Base-by-base conservation (phyloP, 352 stramenopile genomes). In the Pythium rishiriense region DNA sequence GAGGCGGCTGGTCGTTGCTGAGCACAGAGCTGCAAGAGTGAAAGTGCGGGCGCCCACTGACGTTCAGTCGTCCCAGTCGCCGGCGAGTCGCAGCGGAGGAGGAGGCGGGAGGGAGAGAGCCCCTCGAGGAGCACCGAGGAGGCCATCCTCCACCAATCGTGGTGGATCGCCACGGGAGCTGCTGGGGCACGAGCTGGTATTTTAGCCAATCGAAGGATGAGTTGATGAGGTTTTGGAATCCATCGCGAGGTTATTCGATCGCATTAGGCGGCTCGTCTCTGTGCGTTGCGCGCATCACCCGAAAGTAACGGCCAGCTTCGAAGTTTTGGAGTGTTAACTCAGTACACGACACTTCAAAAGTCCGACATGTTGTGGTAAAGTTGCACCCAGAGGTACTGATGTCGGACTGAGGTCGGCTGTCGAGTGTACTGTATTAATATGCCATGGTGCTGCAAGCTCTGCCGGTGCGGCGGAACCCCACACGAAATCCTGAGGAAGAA, bases 101-200 rank as follows among this genome's bases (percentile, higher is more conserved):
- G 31, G 31, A 35, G 31, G 31, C 5, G 10, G 10, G 31, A 35
- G 31, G 31, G 31, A 35, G 31, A 35, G n/a, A n/a, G n/a, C n/a
- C n/a, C 31, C 31, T 11, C 31, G 10, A 5, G 35, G 46, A 33
- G 19, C 46, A 24, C 9, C 46, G 22, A 26, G n/a, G 46, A 41
- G 35, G 57, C 57, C 21, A 46, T 51, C 47, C 57, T 56, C 57
- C 57, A 57, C 57, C 57, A 64, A 64, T 64, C 57, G 57, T 47
- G 57, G 46, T 21, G 39, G 35, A 22, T 39, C 33, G 51, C 35
- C 14, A 48, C 31, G 31, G 9, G 33, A 37, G 22, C 52, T 19
- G 33, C 21, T 59, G 21, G 52, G 12, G 25, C 24, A 35, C 47
- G 12, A 35, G 14, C n/a, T 17, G 37, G 8, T 0, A 33, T 58